Percentiles rank a stretch among this genome's conserved stretches.
These are phyloP conservation scores for Myriosclerotinia curreyana DNA, from an alignment of 2,329 filamentous ascomycete species.

Conservation along the genomic window DNA sequence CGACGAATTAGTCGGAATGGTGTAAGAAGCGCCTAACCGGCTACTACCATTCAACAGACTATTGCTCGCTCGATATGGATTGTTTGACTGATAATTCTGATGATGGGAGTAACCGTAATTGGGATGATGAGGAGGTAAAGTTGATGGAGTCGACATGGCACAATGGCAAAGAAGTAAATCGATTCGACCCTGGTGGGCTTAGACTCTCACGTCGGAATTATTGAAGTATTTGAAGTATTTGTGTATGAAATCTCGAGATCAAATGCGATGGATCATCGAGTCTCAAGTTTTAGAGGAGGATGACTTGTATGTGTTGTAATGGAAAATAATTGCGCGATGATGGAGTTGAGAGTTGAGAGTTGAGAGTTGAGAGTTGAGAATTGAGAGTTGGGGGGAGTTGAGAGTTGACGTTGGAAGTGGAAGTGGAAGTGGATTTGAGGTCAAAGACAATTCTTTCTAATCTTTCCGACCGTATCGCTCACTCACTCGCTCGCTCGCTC, in stretches of 20 bases:
- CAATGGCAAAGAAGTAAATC: constrained; percentile 23
- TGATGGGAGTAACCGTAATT: constrained; percentile 61
- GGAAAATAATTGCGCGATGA: constrained; percentile 14
- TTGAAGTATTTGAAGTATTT: constrained; percentile 5
- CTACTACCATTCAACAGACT: constrained; percentile 39
- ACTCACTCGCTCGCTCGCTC: no score
- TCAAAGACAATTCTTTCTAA: constrained; percentile 22
- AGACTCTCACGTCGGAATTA: constrained; percentile 20
- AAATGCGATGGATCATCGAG: constrained; percentile 13
- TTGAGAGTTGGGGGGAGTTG: constrained; percentile 8
- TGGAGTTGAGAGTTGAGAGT: constrained; percentile 17
- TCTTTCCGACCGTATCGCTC: constrained; percentile 22
- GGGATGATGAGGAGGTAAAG: constrained; percentile 65
- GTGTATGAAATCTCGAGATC: constrained; percentile 5
- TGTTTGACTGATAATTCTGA: constrained; percentile 53
- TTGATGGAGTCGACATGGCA: constrained; percentile 77
- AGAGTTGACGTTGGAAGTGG: constrained; percentile 20
- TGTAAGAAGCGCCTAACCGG: constrained; percentile 37
- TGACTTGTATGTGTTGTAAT: constrained; percentile 10
- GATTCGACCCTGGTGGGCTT: constrained; percentile 29
- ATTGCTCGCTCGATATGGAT: constrained; percentile 49
- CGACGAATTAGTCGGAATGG: constrained; percentile 37
- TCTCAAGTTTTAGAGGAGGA: neutral
- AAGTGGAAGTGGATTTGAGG: constrained; percentile 20
- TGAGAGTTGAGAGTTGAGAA: constrained; percentile 11